Percentiles rank a stretch among this genome's conserved stretches.
Evolutionary conservation across 345 rosid genomes (phyloP).

Genomic region (Nasturtium officinale): DNA sequence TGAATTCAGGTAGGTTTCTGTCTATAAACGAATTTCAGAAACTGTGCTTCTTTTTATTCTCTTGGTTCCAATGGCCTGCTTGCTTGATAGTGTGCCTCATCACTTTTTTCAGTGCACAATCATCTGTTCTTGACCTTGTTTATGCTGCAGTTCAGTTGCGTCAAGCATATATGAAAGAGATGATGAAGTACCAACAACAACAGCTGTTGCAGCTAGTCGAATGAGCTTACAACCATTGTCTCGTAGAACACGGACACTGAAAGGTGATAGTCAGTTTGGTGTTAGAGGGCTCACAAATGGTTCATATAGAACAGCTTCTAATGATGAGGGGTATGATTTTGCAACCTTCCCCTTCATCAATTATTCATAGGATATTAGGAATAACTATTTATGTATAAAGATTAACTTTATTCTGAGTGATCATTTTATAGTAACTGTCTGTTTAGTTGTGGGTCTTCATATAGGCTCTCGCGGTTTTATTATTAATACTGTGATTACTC

Average conservation of each 20-base stretch:
- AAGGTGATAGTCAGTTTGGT: constrained; percentile 73
- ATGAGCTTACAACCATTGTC: constrained; percentile 82
- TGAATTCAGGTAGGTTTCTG: constrained; percentile 70
- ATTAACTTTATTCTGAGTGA: constrained; percentile 15
- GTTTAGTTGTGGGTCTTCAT: constrained; percentile 11
- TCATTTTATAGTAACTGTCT: constrained; percentile 19
- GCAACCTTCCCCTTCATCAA: constrained; percentile 27
- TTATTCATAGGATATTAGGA: constrained; percentile 28
- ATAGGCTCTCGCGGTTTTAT: constrained; percentile 14
- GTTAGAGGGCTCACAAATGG: constrained; percentile 67
- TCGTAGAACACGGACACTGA: constrained; percentile 84
- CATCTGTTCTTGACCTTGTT: constrained; percentile 45
- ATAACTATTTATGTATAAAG: background rate
- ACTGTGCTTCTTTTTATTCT: constrained; percentile 14
- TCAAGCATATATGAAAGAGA: constrained; percentile 78
- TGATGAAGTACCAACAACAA: constrained; percentile 87
- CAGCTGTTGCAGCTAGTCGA: constrained; percentile 66
- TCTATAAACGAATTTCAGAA: constrained; percentile 3
- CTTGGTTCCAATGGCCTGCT: constrained; percentile 14
- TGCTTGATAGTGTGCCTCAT: constrained; percentile 24
- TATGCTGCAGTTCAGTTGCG: constrained; percentile 72
- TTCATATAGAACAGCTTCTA: constrained; percentile 61
- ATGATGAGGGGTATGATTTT: constrained; percentile 72
- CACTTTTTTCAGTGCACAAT: constrained; percentile 24
- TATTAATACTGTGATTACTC: constrained; percentile 3